A percentile compares a stretch with the other conserved stretches of the same genome.
phyloP scores from a whole-genome alignment of 257 asterid genomes.

The Solanum lycopersicoides region DNA sequence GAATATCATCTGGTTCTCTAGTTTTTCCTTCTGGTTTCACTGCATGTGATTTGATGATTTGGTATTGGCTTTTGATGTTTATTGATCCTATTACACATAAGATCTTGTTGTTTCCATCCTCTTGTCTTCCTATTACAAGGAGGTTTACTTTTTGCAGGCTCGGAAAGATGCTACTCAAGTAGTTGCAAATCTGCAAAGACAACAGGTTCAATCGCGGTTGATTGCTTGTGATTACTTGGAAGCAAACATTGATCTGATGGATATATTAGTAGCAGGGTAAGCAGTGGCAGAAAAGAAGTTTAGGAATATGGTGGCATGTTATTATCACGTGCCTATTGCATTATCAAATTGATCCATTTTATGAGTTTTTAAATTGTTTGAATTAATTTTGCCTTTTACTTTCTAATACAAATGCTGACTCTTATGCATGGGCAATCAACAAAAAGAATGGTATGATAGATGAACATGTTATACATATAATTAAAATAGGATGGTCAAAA shows the following conservation, averaged over 20 bases:
- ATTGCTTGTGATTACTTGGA: conserved; percentile 96
- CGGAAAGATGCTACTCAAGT: conserved; percentile 97
- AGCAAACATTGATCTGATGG: conserved; percentile 83
- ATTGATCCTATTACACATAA: background rate
- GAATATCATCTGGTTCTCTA: background rate
- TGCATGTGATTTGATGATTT: background rate
- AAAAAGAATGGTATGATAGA: background rate
- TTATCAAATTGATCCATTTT: background rate
- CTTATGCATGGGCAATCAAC: background rate
- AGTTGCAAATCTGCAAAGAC: conserved; percentile 97
- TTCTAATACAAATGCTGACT: background rate
- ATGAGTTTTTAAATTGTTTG: background rate
- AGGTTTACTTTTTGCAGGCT: conserved; percentile 38
- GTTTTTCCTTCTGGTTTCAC: background rate
- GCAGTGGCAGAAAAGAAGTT: background rate
- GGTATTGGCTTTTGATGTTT: background rate
- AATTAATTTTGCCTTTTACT: background rate
- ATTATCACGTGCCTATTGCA: background rate
- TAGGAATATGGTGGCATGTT: background rate
- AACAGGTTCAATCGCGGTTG: conserved; percentile 88
- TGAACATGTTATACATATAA: background rate
- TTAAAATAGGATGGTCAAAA: background rate
- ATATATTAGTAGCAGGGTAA: conserved; percentile 68
- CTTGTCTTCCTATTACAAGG: background rate
- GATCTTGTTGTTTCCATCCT: background rate